Base-by-base conservation (phyloP, 306 rosid species). In the Betula pendula region DNA sequence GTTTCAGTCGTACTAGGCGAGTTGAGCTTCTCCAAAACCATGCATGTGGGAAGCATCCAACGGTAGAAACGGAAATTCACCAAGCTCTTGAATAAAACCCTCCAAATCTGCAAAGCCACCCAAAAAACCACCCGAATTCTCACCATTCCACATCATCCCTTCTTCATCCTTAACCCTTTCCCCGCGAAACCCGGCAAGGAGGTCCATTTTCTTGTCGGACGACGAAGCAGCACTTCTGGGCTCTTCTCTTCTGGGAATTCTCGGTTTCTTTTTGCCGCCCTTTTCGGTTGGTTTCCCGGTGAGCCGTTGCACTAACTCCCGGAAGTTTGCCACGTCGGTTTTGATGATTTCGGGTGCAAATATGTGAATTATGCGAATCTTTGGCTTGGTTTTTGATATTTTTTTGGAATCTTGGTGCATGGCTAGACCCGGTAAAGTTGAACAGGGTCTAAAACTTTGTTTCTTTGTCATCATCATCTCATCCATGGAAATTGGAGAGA, bases 271-370 rank as follows among this genome's bases (percentile, higher is more conserved):
- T 24, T 38, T 87, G 77, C 79, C 40, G n/a, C 31, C 56, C 33
- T 80, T 81, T 45, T 82, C 81, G 2, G 78, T 52, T 9, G 96
- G 97, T 55, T 92, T 95, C 51, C 98, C 97, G 4, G 97, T 95
- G 77, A 90, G 86, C 50, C 87, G 83, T 78, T 95, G 97, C 43
- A 95, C 98, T 2, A 95, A 78, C 35, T 92, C 97, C 33, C 96
- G 74, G 82, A 95, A 95, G 72, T 95, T 95, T 1, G 88, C 91
- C 2, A 56, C 97, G 78, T 95, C 97, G 7, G 96, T 95, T 76
- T 88, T 87, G 89, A 95, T 95, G 79, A 95, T 88, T 79, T 92
- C 91, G 0, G 97, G 97, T 5, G 97, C 97, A 49, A 90, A 89
- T 79, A 95, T 87, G 87, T 95, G 98, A 72, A 90, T 92, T 70